A percentile compares a stretch with the other conserved stretches of the same genome.
These are phyloP conservation scores for Mucor ambiguus DNA, from an alignment of 371 early-diverging fungal species.

Conservation along the genomic window DNA sequence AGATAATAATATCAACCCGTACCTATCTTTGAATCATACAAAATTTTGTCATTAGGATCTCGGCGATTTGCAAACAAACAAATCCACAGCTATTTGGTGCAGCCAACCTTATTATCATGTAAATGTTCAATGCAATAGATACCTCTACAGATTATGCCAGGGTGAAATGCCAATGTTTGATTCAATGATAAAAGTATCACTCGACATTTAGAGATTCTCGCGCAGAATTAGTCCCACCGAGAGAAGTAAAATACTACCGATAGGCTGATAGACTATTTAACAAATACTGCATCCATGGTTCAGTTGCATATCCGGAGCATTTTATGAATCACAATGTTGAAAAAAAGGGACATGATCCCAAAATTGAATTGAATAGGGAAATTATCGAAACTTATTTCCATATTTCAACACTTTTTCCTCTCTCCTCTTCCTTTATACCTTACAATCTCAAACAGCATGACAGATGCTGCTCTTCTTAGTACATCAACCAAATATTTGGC, in stretches of 20 bases:
- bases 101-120: not conserved
- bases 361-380: not conserved
- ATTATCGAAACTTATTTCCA: not conserved
- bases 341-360: not conserved
- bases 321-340: not conserved
- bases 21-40: not conserved
- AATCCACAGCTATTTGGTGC: not conserved
- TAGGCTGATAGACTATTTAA: not conserved
- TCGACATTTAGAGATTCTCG: not conserved
- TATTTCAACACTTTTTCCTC: not conserved
- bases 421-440: not conserved
- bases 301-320: slow-evolving; percentile 3
- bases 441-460: slow-evolving; percentile 5
- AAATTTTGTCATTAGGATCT: not conserved
- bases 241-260: not conserved
- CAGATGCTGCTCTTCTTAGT: slow-evolving; percentile 11
- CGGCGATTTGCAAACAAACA: slow-evolving; percentile 4
- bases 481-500: slow-evolving; percentile 10
- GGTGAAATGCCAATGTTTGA: no score
- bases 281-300: not conserved
- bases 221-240: no score
- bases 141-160: not conserved
- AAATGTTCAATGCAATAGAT: not conserved
- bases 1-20: not conserved
- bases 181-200: no score